These are phyloP conservation scores for Eragrostis nindensis DNA, from an alignment of 176 grass and related monocot species.

Conservation along the genomic window DNA sequence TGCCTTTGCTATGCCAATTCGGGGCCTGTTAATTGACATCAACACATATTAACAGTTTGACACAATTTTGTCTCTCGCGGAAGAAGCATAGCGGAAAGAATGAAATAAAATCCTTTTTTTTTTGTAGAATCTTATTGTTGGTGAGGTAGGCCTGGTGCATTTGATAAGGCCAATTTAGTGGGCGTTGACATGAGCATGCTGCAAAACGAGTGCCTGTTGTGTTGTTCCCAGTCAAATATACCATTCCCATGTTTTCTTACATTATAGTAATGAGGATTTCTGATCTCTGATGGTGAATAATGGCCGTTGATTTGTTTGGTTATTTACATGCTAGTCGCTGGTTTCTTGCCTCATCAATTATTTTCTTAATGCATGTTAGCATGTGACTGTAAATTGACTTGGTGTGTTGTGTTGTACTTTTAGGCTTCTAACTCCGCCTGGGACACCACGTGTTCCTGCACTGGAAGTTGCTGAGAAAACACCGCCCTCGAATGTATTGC, in stretches of 20 bases:
- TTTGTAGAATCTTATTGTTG: slow-evolving; percentile 10
- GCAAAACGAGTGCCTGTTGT: not conserved
- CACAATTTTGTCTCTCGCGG: not conserved
- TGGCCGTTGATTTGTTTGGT: not conserved
- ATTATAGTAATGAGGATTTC: not conserved
- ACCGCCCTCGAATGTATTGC: slow-evolving; percentile 53
- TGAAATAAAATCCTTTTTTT: not conserved
- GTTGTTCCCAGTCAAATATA: not conserved
- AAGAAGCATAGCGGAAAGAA: not conserved
- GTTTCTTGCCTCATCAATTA: not conserved
- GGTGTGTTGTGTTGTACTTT: not conserved
- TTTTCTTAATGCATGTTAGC: slow-evolving; percentile 3
- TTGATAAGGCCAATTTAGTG: slow-evolving; percentile 9
- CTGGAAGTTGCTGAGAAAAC: slow-evolving; percentile 64
- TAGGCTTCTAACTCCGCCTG: slow-evolving; percentile 97
- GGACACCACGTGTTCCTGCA: slow-evolving; percentile 72
- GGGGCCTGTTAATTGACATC: not conserved
- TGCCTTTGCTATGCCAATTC: not conserved
- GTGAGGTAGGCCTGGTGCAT: slow-evolving; percentile 1
- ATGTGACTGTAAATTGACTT: not conserved
- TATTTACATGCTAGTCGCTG: not conserved
- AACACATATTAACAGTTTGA: not conserved
- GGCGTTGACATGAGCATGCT: not conserved
- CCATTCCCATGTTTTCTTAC: not conserved
- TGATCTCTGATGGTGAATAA: not conserved